Evolutionary conservation across 2,329 filamentous ascomycete genomes (phyloP), one percentile per base, ranked within the genome.

Genomic region (Aspergillus cejpii): DNA sequence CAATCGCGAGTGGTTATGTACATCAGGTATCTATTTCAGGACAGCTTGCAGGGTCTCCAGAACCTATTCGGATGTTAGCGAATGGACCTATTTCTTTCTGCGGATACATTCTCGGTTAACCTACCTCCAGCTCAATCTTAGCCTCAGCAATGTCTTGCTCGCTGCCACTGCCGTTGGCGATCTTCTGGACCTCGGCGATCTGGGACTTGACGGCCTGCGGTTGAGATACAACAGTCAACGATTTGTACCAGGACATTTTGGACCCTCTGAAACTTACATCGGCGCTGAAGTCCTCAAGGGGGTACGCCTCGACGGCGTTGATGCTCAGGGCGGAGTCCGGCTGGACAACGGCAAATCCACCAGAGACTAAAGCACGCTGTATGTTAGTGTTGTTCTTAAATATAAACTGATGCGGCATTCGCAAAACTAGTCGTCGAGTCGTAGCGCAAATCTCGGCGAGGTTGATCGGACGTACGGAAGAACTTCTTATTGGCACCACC

Each of bases 141-240:
- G 92, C 92, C 82, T 98, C 92, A 55, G 91, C 91, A 73, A 97
- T 87, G 66, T 97, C 92, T 75, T 89, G 84, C 81, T 96, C 92
- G 72, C 88, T 96, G 65, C 91, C 92, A 66, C 77, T 82, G 65
- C 92, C 92, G 69, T 74, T 82, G 62, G 84, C 89, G 66, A 97
- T 84, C 83, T 96, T 97, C 75, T 95, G 87, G 56, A 90, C 89
- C 77, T 98, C 92, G 50, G 87, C 74, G 62, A 97, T 88, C 77
- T 96, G 91, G 66, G 84, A 81, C 66, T 80, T 81, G 70, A 98
- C 87, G 57, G 87, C 83, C 76, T 80, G 46, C 48, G 45, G 45
- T 37, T 26, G 20, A 39, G 28, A 34, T 43, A 46, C 24, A 11
- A 48, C 26, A 29, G 21, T 39, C 21, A 24, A 41, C 39, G 46